Evolutionary conservation across 768 basidiomycete genomes (phyloP).

Genomic region (Naganishia onofrii): DNA sequence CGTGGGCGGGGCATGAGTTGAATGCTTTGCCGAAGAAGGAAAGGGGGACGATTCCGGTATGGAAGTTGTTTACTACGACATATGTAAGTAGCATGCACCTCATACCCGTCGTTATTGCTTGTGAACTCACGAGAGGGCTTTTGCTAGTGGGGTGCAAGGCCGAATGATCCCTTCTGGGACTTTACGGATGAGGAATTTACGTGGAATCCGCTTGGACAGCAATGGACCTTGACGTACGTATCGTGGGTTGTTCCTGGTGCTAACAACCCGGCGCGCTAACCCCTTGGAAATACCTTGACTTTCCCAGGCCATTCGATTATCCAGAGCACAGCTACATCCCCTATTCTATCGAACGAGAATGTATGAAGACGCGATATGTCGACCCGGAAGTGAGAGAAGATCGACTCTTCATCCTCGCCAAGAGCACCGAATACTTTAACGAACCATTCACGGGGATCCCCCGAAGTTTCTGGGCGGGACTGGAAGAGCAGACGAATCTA

Average conservation of each 20-base stretch:
- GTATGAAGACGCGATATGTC: constrained; percentile 37
- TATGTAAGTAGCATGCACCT: constrained; percentile 40
- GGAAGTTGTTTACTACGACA: constrained; percentile 42
- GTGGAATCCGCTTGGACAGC: constrained; percentile 46
- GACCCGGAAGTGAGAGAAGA: constrained; percentile 26
- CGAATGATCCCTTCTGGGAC: constrained; percentile 42
- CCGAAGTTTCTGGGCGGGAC: constrained; percentile 36
- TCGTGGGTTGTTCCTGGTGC: too few relatives aligned
- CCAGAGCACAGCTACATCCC: constrained; percentile 44
- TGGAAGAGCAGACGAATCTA: constrained; percentile 33
- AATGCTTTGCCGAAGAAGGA: constrained; percentile 41
- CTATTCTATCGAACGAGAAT: constrained; percentile 48
- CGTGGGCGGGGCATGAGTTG: constrained; percentile 35
- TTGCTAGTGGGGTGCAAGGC: constrained; percentile 45
- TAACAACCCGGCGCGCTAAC: too few relatives aligned
- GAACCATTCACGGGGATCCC: constrained; percentile 34
- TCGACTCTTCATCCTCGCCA: constrained; percentile 43
- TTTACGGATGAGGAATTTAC: constrained; percentile 40
- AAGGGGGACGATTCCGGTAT: constrained; percentile 47
- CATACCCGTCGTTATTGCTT: too few relatives aligned
- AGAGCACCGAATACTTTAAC: constrained; percentile 47
- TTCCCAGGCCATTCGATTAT: constrained; percentile 38
- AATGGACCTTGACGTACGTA: constrained; percentile 47
- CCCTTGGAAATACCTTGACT: background rate
- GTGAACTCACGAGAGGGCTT: background rate